Evolutionary conservation across 352 stramenopile species (phyloP), one percentile per base, ranked within the genome.

Genomic region (Hyaloperonospora brassicae): DNA sequence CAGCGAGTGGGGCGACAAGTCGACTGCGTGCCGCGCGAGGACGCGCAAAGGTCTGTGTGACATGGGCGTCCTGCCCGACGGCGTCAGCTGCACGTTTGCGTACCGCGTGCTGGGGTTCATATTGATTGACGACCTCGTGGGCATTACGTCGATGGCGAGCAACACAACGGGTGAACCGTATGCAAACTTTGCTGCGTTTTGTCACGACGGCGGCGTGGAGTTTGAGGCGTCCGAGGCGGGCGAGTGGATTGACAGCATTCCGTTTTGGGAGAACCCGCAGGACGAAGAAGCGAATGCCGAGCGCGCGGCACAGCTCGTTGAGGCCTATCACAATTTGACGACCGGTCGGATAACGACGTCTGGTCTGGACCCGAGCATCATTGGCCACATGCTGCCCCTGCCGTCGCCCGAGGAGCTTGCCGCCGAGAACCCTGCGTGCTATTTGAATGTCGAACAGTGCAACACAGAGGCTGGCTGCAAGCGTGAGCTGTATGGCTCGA

Each of bases 121-220:
- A 21, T 57, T 58, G n/a, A 83, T 89, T 41, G 79, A 87, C 50
- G 79, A 89, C 61, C 62, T 89, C 7, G 79, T 89, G 2, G 77
- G 77, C 46, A 89, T 89, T 54, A 89, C 75, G 12, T 70, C 68
- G 21, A 80, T 86, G 65, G 50, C 55, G 30, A 86, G 68, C 58
- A 75, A 84, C 59, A 59, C 60, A 21, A 84, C 73, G 21, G 61
- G 50, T 40, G 48, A 81, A 40, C 50, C 52, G 30, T 89, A 83
- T 60, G 50, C 51, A 24, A 81, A 86, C 66, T 87, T 86, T 34
- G 54, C 64, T 7, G 61, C 85, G 54, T 89, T 86, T 56, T 87
- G 76, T 46, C 53, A 79, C 24, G 66, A 79, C 30, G 76, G 73
- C 45, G 66, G 75, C 27, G 64, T 87, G 0, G 79, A 87, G 55